Evolutionary conservation across 2,329 filamentous ascomycete genomes (phyloP), one percentile per base, ranked within the genome.

Genomic region (Fulvia fulva): DNA sequence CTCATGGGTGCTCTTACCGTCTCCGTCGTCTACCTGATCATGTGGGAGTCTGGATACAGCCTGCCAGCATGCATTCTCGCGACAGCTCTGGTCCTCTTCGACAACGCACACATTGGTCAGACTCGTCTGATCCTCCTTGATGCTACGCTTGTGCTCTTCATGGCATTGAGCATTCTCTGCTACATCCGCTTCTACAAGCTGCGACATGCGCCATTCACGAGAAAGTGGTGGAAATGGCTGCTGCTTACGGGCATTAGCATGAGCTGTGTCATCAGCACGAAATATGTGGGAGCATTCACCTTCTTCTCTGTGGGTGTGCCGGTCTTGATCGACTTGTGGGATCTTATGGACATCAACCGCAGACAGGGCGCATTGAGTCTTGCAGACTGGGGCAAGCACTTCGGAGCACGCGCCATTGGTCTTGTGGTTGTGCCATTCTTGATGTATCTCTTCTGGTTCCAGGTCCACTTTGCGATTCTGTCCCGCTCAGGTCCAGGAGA

Each of bases 211-310:
- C 83, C 94, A 2, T 99, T 99, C 74, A 86, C 89, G 60, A 85
- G 91, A 62, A 97, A 99, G 78, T 99, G 94, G 94, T 99, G 94
- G 94, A 99, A 99, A 77, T 99, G 94, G 94, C 84, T 99, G 59
- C 85, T 99, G 62, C 77, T 97, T 68, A 99, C 94, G 7, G 94
- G 94, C 60, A 93, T 99, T 73, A 88, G 88, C 60, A 83, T 99
- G 73, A 97, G 92, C 73, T 97, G 93, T 74, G 94, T 97, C 73
- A 97, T 99, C 69, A 97, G 94, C 56, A 96, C 90, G 74, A 99
- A 99, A 80, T 99, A 99, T 67, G 92, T 99, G 58, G 94, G 94
- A 68, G 82, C 90, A 41, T 99, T 99, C 76, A 95, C 92, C 70
- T 99, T 99, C 77, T 87, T 97, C 75, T 96, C 93, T 61, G 94